Conservation (phyloP, 2,329 filamentous ascomycete species). For the Fusarium staphyleae region DNA sequence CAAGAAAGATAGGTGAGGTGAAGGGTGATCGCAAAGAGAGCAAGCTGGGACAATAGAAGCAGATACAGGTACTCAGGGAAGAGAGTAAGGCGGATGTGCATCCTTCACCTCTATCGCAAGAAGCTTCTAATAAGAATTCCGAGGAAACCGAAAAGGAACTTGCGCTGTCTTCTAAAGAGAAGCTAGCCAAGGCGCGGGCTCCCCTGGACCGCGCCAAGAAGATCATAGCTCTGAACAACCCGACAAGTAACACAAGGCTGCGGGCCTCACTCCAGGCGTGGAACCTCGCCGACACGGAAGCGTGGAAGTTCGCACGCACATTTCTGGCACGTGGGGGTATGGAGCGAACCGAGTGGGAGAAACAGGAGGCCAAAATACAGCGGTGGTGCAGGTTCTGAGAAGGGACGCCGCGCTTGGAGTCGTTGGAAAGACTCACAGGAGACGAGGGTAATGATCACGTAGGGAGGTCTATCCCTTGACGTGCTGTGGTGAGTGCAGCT, state of each 20-base stretch:
- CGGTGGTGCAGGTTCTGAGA: conserved; percentile 64
- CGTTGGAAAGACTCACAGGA: conserved; percentile 47
- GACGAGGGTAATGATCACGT: conserved; percentile 3
- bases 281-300: conserved; percentile 77
- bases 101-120: neutral
- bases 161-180: conserved; percentile 54
- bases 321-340: conserved; percentile 68
- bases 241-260: conserved; percentile 54
- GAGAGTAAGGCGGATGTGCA: conserved; percentile 42
- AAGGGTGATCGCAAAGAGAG: conserved; percentile 20
- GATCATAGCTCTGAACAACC: conserved; percentile 58
- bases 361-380: conserved; percentile 71
- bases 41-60: conserved; percentile 41
- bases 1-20: conserved; percentile 58
- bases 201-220: conserved; percentile 58
- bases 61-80: conserved; percentile 15
- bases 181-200: conserved; percentile 60
- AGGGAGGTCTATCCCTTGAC: neutral
- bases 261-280: conserved; percentile 67
- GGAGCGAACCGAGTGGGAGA: conserved; percentile 73
- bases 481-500: neutral
- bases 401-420: conserved; percentile 48
- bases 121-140: neutral
- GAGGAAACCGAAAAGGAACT: conserved; percentile 42
- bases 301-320: conserved; percentile 77